Evolutionary conservation across 257 asterid genomes (phyloP).

Genomic region (Fraxinus americana): DNA sequence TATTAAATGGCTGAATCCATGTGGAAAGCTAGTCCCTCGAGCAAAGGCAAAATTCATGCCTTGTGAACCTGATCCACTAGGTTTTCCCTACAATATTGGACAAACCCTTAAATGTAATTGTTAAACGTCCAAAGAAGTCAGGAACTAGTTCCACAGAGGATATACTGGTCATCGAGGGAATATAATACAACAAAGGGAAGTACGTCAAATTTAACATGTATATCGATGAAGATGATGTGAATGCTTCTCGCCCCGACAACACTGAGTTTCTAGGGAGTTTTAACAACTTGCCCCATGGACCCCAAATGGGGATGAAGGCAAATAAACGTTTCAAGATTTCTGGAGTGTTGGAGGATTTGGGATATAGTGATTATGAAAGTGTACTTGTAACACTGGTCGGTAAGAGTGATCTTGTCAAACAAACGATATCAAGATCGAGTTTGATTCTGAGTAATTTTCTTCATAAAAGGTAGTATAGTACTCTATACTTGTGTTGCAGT

Average conservation of each 20-base stretch:
- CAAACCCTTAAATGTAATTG: background rate
- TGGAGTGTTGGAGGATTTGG: background rate
- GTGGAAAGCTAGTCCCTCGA: background rate
- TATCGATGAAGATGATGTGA: background rate
- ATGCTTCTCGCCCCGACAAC: background rate
- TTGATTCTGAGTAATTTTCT: background rate
- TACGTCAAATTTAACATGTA: too few species aligned
- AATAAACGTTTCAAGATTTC: background rate
- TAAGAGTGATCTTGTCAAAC: background rate
- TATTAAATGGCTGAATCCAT: background rate
- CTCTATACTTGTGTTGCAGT: too few species aligned
- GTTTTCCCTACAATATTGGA: background rate
- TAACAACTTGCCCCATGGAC: constrained; percentile 1
- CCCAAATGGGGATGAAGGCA: background rate
- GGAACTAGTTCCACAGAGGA: too few species aligned
- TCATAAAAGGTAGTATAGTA: too few species aligned
- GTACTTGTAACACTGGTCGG: constrained; percentile 9
- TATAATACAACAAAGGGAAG: too few species aligned
- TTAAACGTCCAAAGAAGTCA: too few species aligned
- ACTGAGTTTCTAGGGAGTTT: constrained; percentile 15
- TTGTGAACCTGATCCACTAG: background rate
- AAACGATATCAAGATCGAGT: constrained; percentile 11
- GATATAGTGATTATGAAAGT: background rate
- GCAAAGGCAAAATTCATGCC: background rate
- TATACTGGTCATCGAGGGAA: too few species aligned